phyloP scores from a whole-genome alignment of 805 yeast species.

The Sugiyamaella lignohabitans region DNA sequence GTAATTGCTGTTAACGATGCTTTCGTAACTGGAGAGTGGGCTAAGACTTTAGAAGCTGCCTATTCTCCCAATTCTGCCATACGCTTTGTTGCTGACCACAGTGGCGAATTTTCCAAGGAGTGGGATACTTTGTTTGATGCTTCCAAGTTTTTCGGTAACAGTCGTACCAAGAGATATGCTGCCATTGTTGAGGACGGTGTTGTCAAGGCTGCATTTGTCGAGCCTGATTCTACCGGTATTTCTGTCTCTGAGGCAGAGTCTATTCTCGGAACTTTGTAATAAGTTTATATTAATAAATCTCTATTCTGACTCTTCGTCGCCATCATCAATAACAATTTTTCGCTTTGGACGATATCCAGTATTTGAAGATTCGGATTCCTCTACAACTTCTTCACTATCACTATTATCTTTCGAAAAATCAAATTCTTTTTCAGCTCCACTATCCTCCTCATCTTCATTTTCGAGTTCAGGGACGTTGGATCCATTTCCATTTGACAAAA shows the following conservation, averaged over 20 bases:
- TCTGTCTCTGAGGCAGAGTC: slow-evolving; percentile 31
- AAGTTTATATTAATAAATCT: background rate
- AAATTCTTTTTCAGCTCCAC: no score
- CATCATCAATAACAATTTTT: slow-evolving; percentile 3
- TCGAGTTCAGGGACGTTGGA: no score
- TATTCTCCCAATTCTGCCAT: slow-evolving; percentile 32
- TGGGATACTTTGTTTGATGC: slow-evolving; percentile 73
- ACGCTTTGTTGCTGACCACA: slow-evolving; percentile 72
- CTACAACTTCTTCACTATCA: background rate
- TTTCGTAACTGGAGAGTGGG: slow-evolving; percentile 82
- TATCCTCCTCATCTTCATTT: no score
- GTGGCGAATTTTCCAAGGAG: slow-evolving; percentile 60
- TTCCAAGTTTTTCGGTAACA: slow-evolving; percentile 64
- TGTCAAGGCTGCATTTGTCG: slow-evolving; percentile 60
- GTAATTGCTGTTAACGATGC: slow-evolving; percentile 82
- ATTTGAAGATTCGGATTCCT: no score
- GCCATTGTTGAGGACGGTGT: slow-evolving; percentile 68
- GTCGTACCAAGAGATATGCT: slow-evolving; percentile 70
- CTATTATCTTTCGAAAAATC: background rate
- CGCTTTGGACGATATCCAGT: background rate
- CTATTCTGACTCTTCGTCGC: slow-evolving; percentile 3
- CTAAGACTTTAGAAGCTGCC: slow-evolving; percentile 32
- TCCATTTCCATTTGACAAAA: no score
- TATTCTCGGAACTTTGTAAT: slow-evolving; percentile 26
- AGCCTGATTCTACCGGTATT: slow-evolving; percentile 75